These are phyloP conservation scores for Anthostomella pinea DNA, from an alignment of 2,329 filamentous ascomycete genomes.

Conservation along the genomic window DNA sequence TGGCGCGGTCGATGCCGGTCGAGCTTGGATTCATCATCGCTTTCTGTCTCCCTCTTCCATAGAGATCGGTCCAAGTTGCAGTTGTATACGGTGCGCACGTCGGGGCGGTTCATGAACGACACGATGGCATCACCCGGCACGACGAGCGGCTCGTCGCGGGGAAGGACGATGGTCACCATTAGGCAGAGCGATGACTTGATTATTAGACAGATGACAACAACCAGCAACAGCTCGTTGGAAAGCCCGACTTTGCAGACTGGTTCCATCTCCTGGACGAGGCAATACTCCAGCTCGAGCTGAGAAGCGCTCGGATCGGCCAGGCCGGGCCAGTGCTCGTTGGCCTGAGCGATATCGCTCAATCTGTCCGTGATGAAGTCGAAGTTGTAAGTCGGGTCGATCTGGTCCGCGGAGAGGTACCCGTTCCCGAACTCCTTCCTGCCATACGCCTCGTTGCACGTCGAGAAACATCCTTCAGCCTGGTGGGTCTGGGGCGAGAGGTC, in stretches of 20 bases:
- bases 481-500: neutral
- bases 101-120: slow-evolving; percentile 2
- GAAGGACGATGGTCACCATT: neutral
- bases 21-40: no score
- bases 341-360: neutral
- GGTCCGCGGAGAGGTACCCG: neutral
- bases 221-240: slow-evolving; percentile 1
- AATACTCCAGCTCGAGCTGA: slow-evolving; percentile 1
- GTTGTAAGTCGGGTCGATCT: neutral
- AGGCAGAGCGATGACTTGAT: slow-evolving; percentile 1
- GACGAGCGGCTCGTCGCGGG: neutral
- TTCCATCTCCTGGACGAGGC: neutral
- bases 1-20: no score
- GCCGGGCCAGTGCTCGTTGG: slow-evolving; percentile 1
- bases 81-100: neutral
- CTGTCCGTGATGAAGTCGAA: slow-evolving; percentile 1
- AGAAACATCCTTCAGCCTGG: neutral
- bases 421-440: neutral
- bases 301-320: neutral
- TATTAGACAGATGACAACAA: neutral
- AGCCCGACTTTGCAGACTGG: slow-evolving; percentile 1
- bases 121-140: slow-evolving; percentile 4
- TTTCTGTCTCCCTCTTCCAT: no score
- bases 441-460: slow-evolving; percentile 1
- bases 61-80: slow-evolving; percentile 2